Percentiles rank a stretch among this genome's conserved stretches.
These are phyloP conservation scores for Phytopythium montanum DNA, from an alignment of 352 stramenopile species.

Conservation along the genomic window DNA sequence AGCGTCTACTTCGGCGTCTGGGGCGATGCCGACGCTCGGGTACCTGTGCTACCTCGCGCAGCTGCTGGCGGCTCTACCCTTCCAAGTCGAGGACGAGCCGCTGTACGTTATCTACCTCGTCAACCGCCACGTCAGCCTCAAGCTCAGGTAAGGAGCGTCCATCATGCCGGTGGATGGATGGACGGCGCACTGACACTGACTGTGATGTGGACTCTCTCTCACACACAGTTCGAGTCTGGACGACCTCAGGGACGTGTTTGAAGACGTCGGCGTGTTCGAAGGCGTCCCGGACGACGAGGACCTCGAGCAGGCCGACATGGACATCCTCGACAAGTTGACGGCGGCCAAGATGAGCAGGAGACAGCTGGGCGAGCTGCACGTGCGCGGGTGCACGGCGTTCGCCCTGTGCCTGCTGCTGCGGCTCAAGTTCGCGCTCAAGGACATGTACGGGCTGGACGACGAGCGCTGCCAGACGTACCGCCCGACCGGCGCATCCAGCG, in stretches of 20 bases:
- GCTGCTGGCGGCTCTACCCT: constrained; percentile 67
- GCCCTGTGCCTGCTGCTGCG: constrained; percentile 63
- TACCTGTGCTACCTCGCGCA: constrained; percentile 78
- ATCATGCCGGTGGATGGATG: not conserved
- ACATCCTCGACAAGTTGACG: constrained; percentile 28
- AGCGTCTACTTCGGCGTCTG: not conserved
- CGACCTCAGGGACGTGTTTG: constrained; percentile 49
- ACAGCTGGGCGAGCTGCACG: constrained; percentile 13
- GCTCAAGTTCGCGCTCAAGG: constrained; percentile 75
- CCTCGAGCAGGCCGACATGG: constrained; percentile 35
- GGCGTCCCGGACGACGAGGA: constrained; percentile 46
- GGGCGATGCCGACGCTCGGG: constrained; percentile 29
- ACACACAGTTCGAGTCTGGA: constrained; percentile 51
- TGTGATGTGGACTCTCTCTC: not conserved
- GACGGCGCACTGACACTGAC: not conserved
- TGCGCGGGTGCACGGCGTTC: constrained; percentile 33
- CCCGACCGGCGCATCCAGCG: constrained; percentile 39
- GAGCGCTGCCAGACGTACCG: constrained; percentile 83
- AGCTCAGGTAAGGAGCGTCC: constrained; percentile 52
- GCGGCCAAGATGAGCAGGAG: constrained; percentile 7
- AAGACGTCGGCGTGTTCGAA: constrained; percentile 23
- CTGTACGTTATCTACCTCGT: constrained; percentile 87
- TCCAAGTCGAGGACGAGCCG: constrained; percentile 78
- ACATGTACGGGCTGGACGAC: constrained; percentile 62
- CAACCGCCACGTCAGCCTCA: constrained; percentile 78